Evolutionary conservation across 2,329 filamentous ascomycete genomes (phyloP), one percentile per base, ranked within the genome.

Genomic region (Cephalotrichum gorgonifer): DNA sequence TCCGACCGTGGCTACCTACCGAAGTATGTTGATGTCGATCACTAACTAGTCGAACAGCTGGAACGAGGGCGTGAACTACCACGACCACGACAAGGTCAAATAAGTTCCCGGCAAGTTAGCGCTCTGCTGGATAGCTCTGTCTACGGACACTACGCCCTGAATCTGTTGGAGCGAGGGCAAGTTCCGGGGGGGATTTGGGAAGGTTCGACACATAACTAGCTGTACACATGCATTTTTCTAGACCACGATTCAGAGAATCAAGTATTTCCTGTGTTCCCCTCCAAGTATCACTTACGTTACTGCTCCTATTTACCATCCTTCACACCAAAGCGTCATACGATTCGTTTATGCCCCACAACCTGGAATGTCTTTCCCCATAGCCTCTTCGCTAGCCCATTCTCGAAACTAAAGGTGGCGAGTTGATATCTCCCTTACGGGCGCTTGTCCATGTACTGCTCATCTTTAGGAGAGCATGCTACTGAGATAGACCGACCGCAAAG

Each of bases 41-140:
- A 49, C 39, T 30, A 51, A 49, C 41, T 17, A 6, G 4, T 9
- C 26, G 28, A 55, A 55, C 60, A 88, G 86, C 85, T 98, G 93
- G 93, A 97, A 97, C 73, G 75, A 83, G 57, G 78, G 76, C 52
- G 89, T 96, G 76, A 97, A 97, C 83, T 91, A 95, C 76, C 89
- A 97, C 83, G 89, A 95, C 76, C 86, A 85, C 75, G 85, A 94
- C 75, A 88, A 87, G 79, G 62, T 66, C 43, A 52, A 53, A 52
- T 54, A 54, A 54, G 44, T 33, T 27, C 12, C 3, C 30, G 26
- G 6, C 26, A 26, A 15, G 44, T 23, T 14, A 20, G 20, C 15
- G 25, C 26, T 30, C 43, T n/a, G 28, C n/a, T 11, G 12, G 35
- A n/a, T n/a, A n/a, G n/a, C n/a, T n/a, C n/a, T n/a, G n/a, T 4